Conservation (phyloP, 176 grass and related monocot species). For the Panicum miliaceum region DNA sequence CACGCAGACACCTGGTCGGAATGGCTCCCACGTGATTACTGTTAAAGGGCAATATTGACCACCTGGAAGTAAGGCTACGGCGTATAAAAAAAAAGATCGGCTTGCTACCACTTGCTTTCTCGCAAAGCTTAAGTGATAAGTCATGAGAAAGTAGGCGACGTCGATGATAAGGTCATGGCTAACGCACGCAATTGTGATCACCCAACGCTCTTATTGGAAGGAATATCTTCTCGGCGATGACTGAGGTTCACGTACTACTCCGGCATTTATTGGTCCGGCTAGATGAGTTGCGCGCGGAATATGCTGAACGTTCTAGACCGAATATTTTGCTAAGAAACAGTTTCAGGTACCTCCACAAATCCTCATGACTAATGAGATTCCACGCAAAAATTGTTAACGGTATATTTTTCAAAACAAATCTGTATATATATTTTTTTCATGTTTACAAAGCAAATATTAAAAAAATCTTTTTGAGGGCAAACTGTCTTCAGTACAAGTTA, state of each 20-base stretch:
- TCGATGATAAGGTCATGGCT: constrained; percentile 48
- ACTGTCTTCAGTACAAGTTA: no score
- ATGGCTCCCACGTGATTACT: constrained; percentile 24
- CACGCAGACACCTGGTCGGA: neutral
- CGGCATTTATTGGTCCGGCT: neutral
- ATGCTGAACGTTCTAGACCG: neutral
- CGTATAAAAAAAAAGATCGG: neutral
- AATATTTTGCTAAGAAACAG: neutral
- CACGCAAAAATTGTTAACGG: no score
- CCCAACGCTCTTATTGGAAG: constrained; percentile 29
- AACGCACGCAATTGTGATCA: constrained; percentile 36
- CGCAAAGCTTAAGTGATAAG: constrained; percentile 33
- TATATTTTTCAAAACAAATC: no score
- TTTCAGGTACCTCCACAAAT: neutral
- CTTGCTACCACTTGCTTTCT: neutral
- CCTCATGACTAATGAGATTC: neutral
- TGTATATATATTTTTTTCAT: no score
- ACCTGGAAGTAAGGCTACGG: neutral
- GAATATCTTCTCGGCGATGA: neutral
- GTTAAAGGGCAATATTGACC: neutral
- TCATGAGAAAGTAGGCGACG: constrained; percentile 41
- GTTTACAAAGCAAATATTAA: no score
- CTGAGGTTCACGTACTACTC: neutral
- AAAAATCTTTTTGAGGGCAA: no score
- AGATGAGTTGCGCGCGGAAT: neutral